Evolutionary conservation across 805 yeast species (phyloP).

Genomic region (Wickerhamomyces tratensis): DNA sequence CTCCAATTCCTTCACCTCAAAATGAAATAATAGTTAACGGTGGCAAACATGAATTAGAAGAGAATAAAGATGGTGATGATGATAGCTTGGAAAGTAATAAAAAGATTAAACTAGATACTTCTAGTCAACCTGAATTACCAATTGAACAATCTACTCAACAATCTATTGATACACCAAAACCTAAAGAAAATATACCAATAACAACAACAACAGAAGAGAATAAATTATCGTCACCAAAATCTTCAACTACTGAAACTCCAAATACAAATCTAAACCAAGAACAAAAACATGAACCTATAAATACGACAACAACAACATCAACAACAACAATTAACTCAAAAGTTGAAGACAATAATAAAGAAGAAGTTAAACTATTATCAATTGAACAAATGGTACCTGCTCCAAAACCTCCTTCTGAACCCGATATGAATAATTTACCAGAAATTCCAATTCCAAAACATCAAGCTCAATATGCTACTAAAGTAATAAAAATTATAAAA

Average conservation of each 20-base stretch:
- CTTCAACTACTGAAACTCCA: neutral
- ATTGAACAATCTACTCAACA: neutral
- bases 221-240: neutral
- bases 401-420: slow-evolving; percentile 66
- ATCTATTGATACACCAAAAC: slow-evolving; percentile 6
- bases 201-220: neutral
- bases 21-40: slow-evolving; percentile 15
- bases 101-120: neutral
- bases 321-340: slow-evolving; percentile 3
- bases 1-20: slow-evolving; percentile 33
- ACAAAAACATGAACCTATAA: neutral
- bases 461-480: slow-evolving; percentile 71
- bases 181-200: neutral
- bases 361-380: slow-evolving; percentile 1
- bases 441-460: slow-evolving; percentile 65
- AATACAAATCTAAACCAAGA: too few species aligned
- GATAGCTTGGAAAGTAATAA: neutral
- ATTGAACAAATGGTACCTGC: slow-evolving; percentile 39
- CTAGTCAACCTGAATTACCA: neutral
- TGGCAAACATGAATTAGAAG: slow-evolving; percentile 17
- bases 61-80: slow-evolving; percentile 8
- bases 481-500: slow-evolving; percentile 77
- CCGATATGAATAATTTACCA: slow-evolving; percentile 64
- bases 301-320: neutral
- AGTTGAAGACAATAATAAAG: slow-evolving; percentile 1